A percentile compares a stretch with the other conserved stretches of the same genome.
These are phyloP conservation scores for Cryptosporidium meleagridis DNA, from an alignment of 169 alveolate species.

Conservation along the genomic window DNA sequence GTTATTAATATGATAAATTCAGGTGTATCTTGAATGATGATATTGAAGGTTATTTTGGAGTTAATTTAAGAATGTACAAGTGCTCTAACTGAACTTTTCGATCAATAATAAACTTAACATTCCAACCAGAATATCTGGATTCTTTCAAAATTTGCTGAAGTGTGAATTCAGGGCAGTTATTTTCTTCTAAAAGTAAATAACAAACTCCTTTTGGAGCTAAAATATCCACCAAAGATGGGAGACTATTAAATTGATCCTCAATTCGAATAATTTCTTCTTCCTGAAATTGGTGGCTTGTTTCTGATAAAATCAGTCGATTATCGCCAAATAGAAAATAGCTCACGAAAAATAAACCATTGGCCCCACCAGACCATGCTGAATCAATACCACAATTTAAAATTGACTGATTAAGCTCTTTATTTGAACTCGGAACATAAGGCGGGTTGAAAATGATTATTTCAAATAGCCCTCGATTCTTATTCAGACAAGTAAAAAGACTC, in stretches of 20 bases:
- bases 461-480: not conserved
- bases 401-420: constrained; percentile 12
- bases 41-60: not conserved
- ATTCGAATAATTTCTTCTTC: not conserved
- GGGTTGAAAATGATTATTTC: constrained; percentile 53
- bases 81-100: constrained; percentile 38
- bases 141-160: constrained; percentile 19
- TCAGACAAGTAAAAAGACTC: constrained; percentile 23
- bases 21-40: not conserved
- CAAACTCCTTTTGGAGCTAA: constrained; percentile 29
- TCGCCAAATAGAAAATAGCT: constrained; percentile 55
- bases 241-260: not conserved
- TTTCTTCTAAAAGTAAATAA: constrained; percentile 38
- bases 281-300: not conserved
- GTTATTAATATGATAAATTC: no score
- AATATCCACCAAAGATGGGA: constrained; percentile 18
- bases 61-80: constrained; percentile 8
- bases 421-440: constrained; percentile 58
- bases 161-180: not conserved
- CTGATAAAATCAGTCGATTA: not conserved
- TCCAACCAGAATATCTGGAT: constrained; percentile 35
- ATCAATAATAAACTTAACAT: not conserved
- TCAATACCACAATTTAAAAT: constrained; percentile 3
- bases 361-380: constrained; percentile 67
- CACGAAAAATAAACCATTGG: constrained; percentile 27